Percentiles rank a stretch among this genome's conserved stretches.
phyloP scores from a whole-genome alignment of 768 basidiomycete species.

The Calocybe indica region DNA sequence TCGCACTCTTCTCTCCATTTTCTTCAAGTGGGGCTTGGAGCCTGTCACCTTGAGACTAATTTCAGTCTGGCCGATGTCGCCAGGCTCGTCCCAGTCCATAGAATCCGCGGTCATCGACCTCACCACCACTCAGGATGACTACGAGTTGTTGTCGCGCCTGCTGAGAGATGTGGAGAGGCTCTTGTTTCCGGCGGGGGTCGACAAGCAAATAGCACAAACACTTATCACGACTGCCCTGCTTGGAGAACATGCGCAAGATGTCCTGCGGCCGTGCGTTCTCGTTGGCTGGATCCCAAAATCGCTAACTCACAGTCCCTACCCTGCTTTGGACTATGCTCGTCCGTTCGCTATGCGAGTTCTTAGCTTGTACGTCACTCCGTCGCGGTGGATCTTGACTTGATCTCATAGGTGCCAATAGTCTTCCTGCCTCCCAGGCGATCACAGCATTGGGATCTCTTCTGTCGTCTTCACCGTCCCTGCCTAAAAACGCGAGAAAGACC shows the following conservation, averaged over 20 bases:
- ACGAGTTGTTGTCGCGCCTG: constrained; percentile 35
- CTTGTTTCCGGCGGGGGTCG: constrained; percentile 47
- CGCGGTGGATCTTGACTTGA: constrained; percentile 11
- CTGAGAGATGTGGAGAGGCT: constrained; percentile 38
- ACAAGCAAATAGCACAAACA: constrained; percentile 47
- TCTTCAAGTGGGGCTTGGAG: constrained; percentile 69
- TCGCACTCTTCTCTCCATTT: constrained; percentile 58
- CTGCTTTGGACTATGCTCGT: constrained; percentile 41
- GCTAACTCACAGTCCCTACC: constrained; percentile 27
- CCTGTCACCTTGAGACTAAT: constrained; percentile 42
- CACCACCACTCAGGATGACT: constrained; percentile 35
- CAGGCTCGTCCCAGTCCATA: constrained; percentile 10
- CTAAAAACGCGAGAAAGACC: constrained; percentile 49
- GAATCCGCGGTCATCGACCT: constrained; percentile 35
- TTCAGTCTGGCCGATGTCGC: constrained; percentile 30
- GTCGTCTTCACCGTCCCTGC: constrained; percentile 34
- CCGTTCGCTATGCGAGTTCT: constrained; percentile 52
- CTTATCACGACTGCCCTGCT: constrained; percentile 56
- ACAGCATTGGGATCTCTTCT: constrained; percentile 57
- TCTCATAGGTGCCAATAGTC: constrained; percentile 28
- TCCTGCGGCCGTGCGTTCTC: constrained; percentile 54
- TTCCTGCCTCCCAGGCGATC: constrained; percentile 63
- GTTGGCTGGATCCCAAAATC: constrained; percentile 72
- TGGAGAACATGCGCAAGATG: constrained; percentile 46
- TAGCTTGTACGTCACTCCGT: constrained; percentile 44